These are phyloP conservation scores for Gnomoniopsis sp. DNA, from an alignment of 2,329 filamentous ascomycete genomes.

Conservation along the genomic window DNA sequence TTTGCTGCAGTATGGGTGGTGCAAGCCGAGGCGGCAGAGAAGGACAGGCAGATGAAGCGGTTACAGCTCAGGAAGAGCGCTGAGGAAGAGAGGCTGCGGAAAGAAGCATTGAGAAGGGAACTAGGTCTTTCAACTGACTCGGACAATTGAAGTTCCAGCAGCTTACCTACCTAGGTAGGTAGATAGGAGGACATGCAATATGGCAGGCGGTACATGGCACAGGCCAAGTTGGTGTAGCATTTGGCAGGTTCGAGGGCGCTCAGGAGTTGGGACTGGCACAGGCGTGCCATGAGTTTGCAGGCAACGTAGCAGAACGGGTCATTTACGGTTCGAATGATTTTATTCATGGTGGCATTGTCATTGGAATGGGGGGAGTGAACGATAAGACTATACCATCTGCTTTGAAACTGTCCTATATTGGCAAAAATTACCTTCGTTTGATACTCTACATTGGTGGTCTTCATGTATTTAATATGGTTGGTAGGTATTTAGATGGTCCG, in stretches of 20 bases:
- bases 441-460: too few species aligned
- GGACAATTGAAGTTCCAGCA: conserved; percentile 9
- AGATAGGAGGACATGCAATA: too few species aligned
- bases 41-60: conserved; percentile 34
- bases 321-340: too few species aligned
- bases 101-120: conserved; percentile 48
- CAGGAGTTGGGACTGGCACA: conserved; percentile 10
- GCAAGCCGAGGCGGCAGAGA: conserved; percentile 45
- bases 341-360: too few species aligned
- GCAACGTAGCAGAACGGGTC: too few species aligned
- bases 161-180: not conserved
- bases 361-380: too few species aligned
- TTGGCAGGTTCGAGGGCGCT: conserved; percentile 11
- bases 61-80: conserved; percentile 33
- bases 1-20: conserved; percentile 46
- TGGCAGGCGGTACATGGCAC: too few species aligned
- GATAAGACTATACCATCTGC: too few species aligned
- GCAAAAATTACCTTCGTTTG: too few species aligned
- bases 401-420: too few species aligned
- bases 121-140: conserved; percentile 38
- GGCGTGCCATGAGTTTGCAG: not conserved
- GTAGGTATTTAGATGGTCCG: too few species aligned
- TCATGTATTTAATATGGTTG: too few species aligned
- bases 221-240: not conserved
- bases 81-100: conserved; percentile 39